phyloP scores from a whole-genome alignment of 2,329 filamentous ascomycete species.

The Xylaria hypoxylon region DNA sequence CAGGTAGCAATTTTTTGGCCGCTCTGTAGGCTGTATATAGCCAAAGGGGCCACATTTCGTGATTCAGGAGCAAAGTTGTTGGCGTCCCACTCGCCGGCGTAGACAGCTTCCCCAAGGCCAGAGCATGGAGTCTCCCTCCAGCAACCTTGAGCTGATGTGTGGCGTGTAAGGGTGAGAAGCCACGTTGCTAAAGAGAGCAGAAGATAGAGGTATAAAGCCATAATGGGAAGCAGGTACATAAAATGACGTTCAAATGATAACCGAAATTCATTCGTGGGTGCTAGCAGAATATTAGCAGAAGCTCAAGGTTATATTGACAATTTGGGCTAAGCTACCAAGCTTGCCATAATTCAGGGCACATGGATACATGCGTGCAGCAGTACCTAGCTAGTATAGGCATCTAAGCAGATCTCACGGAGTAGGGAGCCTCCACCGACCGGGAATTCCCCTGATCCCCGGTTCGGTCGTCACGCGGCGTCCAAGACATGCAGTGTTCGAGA shows the following conservation, averaged over 20 bases:
- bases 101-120: constrained; percentile 61
- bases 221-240: constrained; percentile 24
- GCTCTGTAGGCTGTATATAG: constrained; percentile 50
- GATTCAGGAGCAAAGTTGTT: constrained; percentile 68
- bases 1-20: constrained; percentile 35
- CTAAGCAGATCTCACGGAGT: not conserved
- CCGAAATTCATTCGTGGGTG: not conserved
- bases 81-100: constrained; percentile 67
- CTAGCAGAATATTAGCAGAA: not conserved
- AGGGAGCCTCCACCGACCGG: not conserved
- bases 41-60: constrained; percentile 61
- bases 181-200: constrained; percentile 17
- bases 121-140: constrained; percentile 68
- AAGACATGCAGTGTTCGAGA: not conserved
- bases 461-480: not conserved
- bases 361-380: constrained; percentile 1
- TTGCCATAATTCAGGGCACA: not conserved
- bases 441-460: constrained; percentile 2
- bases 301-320: not conserved
- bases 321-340: not conserved
- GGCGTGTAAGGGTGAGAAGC: constrained; percentile 23
- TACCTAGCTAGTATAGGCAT: constrained; percentile 9
- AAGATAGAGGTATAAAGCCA: constrained; percentile 29
- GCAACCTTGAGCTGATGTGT: constrained; percentile 53
- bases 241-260: not conserved